Base-by-base conservation (phyloP, 495 filamentous ascomycete genomes). In the Amniculicola lignicola region DNA sequence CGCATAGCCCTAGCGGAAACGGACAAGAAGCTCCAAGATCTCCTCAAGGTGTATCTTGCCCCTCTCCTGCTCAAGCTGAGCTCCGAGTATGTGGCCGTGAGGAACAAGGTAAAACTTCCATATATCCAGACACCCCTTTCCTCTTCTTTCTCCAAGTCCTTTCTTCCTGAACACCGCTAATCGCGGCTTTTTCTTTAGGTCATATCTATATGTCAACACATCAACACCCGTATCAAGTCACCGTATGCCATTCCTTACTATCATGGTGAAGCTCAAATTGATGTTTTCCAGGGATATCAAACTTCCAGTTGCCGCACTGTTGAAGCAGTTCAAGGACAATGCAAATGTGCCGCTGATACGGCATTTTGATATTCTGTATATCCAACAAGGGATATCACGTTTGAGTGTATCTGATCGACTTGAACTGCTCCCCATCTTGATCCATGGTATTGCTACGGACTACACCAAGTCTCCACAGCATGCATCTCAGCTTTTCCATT, bases 311-410 rank as follows among this genome's bases (percentile, higher is more conserved):
- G 77, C 81, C 7, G 82, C 83, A 15, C 77, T 98, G 21, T 69
- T 96, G 52, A 87, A 87, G 59, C 93, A 96, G 66, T 96, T 92
- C 77, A 96, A 96, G 65, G 84, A 85, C 19, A 81, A 83, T 45
- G 79, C 74, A 10, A 67, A 75, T 5, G 76, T 76, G 37, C 76
- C 86, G 1, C 78, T 96, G 5, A 79, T 98, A 44, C 82, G 87
- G 53, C 87, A 95, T 65, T 89, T 95, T 69, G 93, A 96, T 74
- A 69, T 97, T 46, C 74, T 86, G 25, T 95, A 94, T 69, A 83
- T 96, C 25, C 89, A 94, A 63, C 87, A 93, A 67, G 90, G 92
- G 28, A 75, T 96, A 37, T 77, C 81, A 36, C 82, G 91, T 22
- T 72, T 98, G 10, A 57, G 54, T 18, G 45, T 51, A n/a, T 64